Conservation (phyloP, 805 yeast genomes). For the Clavispora fructus region DNA sequence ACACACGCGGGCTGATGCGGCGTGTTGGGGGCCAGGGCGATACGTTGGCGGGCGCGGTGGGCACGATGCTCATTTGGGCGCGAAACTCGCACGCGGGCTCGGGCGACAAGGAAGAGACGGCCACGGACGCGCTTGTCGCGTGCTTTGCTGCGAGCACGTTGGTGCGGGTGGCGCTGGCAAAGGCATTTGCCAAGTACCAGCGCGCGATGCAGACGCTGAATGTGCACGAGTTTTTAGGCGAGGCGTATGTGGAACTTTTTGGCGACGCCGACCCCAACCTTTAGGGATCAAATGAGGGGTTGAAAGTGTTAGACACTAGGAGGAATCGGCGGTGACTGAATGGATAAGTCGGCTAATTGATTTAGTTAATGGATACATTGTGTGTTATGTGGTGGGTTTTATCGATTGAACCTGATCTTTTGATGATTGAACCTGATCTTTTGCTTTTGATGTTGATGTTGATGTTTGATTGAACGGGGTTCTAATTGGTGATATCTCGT, state of each 20-base stretch:
- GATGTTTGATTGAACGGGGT: no score
- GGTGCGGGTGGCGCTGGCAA: constrained; percentile 58
- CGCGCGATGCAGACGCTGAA: constrained; percentile 85
- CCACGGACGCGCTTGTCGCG: constrained; percentile 43
- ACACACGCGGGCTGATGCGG: constrained; percentile 59
- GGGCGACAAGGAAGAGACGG: constrained; percentile 23
- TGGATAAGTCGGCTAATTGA: no score
- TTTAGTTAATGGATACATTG: no score
- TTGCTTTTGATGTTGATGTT: no score
- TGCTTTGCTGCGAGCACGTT: constrained; percentile 68
- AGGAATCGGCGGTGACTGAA: no score
- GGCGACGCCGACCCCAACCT: constrained; percentile 7
- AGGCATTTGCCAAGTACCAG: constrained; percentile 62
- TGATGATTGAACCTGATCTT: no score
- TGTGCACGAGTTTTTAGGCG: constrained; percentile 62
- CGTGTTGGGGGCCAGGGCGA: constrained; percentile 98
- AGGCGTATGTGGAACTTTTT: constrained; percentile 50
- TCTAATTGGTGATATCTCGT: no score
- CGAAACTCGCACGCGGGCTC: constrained; percentile 46
- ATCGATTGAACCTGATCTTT: no score
- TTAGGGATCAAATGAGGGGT: no score
- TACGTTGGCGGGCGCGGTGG: constrained; percentile 79
- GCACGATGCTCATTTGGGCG: constrained; percentile 79
- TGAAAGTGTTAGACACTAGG: no score
- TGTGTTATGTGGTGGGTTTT: no score